Base-by-base conservation (phyloP, 2,329 filamentous ascomycete genomes). In the Byssoonygena ceratinophila region DNA sequence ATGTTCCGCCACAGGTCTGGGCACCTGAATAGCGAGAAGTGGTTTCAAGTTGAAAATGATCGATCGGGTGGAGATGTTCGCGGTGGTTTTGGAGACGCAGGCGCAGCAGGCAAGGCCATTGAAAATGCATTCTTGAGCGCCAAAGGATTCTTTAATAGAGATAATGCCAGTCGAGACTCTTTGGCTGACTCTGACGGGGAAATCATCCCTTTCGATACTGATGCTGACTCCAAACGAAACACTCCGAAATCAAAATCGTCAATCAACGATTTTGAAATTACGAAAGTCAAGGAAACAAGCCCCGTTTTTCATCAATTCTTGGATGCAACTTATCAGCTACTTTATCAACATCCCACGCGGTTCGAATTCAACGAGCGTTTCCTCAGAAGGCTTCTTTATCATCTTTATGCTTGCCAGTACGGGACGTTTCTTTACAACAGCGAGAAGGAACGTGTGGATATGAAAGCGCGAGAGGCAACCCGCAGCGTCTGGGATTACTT, bases 361-460 rank as follows among this genome's bases (percentile, higher is more conserved):
- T 98, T 98, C 64, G 91, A 98, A 66, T 98, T 89, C 70, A 97
- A 94, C 60, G 92, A 97, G 66, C 82, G 91, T 3, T 97, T 98
- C 67, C 73, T 98, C 5, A 80, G 88, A 23, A 82, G 92, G 18
- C 74, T 98, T 2, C 75, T 97, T 1, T 98, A 97, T 64, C 92
- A 98, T 66, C 78, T 94, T 1, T 91, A 97, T 65, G 91, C 91
- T 0, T 95, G 90, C 59, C 92, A 98, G 66, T 98, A 96, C 58
- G 92, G 92, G 43, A 96, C 91, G 0, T 98, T 98, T 66, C 76
- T 98, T 4, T 95, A 87, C 69, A 96, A 98, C 70, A 94, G 82
- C 52, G 92, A 98, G 67, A 92, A 89, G 63, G 86, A 95, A 62
- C 83, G 92, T 2, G 73, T 80, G 14, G 85, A 92, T 40, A 78